Conservation (phyloP, 2,329 filamentous ascomycete species). For the Cyphellophora attinorum region DNA sequence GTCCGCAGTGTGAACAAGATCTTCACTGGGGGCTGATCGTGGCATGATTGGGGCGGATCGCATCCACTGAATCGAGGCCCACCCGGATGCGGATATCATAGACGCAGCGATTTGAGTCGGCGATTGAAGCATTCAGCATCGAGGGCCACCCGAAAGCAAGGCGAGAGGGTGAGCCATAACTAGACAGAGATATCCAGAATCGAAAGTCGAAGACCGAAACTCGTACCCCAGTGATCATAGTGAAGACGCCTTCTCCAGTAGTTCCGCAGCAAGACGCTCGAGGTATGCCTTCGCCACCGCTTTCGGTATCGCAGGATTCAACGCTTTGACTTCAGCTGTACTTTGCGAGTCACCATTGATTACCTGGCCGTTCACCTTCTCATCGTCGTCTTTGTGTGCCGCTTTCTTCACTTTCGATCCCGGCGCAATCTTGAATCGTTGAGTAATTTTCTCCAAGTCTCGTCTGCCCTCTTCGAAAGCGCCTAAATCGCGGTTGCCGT, state of each 20-base stretch:
- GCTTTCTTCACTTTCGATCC: background rate
- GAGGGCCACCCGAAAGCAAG: too few relatives aligned
- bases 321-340: background rate
- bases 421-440: conserved; percentile 42
- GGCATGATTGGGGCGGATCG: too few relatives aligned
- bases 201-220: too few relatives aligned
- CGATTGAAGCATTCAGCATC: too few relatives aligned
- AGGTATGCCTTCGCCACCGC: conserved; percentile 69
- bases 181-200: too few relatives aligned
- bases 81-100: too few relatives aligned
- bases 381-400: background rate
- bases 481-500: conserved; percentile 76
- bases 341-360: background rate
- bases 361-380: background rate
- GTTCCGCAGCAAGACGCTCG: conserved; percentile 59
- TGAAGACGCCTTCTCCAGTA: conserved; percentile 31
- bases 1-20: too few relatives aligned
- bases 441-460: conserved; percentile 57
- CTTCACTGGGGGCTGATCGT: too few relatives aligned
- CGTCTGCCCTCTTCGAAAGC: conserved; percentile 73
- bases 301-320: conserved; percentile 41
- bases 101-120: too few relatives aligned
- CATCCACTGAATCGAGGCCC: too few relatives aligned
- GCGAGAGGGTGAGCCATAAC: too few relatives aligned
- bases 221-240: too few relatives aligned